Percentiles rank a stretch among this genome's conserved stretches.
Evolutionary conservation across 129 eudicot species (phyloP).

Genomic region (Ambrosia artemisiifolia): DNA sequence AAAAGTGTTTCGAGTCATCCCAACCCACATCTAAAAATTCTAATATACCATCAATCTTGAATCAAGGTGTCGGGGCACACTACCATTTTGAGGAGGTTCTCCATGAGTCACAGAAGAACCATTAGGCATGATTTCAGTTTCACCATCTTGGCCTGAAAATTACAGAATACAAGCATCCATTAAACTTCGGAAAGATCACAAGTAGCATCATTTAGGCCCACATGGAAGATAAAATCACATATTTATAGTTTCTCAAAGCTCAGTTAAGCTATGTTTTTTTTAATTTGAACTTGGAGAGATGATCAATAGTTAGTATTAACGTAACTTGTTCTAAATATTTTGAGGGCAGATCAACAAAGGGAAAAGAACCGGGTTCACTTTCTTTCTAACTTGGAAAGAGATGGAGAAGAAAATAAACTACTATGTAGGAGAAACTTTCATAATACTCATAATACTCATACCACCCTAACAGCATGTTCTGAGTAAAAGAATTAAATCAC

Average conservation of each 20-base stretch:
- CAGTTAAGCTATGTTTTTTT: background rate
- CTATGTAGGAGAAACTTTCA: background rate
- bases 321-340: background rate
- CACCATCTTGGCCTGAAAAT: constrained; percentile 30
- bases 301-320: background rate
- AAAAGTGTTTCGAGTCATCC: background rate
- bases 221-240: background rate
- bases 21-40: background rate
- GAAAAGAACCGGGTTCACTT: background rate
- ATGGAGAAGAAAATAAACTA: background rate
- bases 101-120: constrained; percentile 12
- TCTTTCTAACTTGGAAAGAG: background rate
- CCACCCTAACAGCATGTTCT: background rate
- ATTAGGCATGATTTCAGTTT: constrained; percentile 17
- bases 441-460: background rate
- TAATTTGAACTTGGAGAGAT: background rate
- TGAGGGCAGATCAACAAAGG: background rate
- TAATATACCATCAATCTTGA: background rate
- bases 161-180: constrained; percentile 15
- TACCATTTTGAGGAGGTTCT: constrained; percentile 31
- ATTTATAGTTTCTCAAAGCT: background rate
- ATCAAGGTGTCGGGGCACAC: constrained; percentile 7
- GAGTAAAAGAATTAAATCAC: background rate
- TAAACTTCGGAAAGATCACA: background rate
- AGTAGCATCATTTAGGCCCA: background rate